These are phyloP conservation scores for Coemansia sp. DNA, from an alignment of 192 early-diverging fungal species.

Conservation along the genomic window DNA sequence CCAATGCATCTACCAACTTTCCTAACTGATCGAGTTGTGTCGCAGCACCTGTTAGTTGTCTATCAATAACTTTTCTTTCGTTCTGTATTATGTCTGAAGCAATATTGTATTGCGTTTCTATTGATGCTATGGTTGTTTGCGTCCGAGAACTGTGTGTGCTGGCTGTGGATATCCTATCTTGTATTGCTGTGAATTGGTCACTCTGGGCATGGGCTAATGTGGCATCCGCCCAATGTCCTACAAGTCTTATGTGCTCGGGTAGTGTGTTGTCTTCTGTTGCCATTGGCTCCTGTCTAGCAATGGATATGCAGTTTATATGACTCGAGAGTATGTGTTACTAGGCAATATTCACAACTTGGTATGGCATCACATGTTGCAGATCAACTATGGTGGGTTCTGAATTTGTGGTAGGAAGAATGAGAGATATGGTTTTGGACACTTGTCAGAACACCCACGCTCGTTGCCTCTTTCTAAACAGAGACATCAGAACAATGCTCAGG, in stretches of 20 bases:
- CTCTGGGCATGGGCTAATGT: conserved; percentile 12
- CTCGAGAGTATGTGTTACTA: no score
- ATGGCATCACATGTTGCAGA: no score
- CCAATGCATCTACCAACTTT: conserved; percentile 9
- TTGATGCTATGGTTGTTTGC: neutral
- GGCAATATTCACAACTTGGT: no score
- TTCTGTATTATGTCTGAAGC: neutral
- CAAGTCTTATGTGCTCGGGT: conserved; percentile 26
- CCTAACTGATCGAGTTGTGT: conserved; percentile 10
- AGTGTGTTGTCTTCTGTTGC: neutral
- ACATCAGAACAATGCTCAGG: neutral
- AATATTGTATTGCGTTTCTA: conserved; percentile 4
- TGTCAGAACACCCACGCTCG: no score
- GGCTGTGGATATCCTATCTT: neutral
- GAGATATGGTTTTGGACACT: no score
- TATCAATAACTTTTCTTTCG: neutral
- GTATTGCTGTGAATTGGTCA: neutral
- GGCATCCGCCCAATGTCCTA: conserved; percentile 19
- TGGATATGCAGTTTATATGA: no score
- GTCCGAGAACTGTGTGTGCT: neutral
- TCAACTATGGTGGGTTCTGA: no score
- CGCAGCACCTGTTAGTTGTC: neutral
- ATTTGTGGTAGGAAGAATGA: no score
- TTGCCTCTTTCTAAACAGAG: no score
- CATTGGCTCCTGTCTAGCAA: no score